phyloP scores from a whole-genome alignment of 1,139 yeast genomes.

The Sugiyamaella xylanicola region DNA sequence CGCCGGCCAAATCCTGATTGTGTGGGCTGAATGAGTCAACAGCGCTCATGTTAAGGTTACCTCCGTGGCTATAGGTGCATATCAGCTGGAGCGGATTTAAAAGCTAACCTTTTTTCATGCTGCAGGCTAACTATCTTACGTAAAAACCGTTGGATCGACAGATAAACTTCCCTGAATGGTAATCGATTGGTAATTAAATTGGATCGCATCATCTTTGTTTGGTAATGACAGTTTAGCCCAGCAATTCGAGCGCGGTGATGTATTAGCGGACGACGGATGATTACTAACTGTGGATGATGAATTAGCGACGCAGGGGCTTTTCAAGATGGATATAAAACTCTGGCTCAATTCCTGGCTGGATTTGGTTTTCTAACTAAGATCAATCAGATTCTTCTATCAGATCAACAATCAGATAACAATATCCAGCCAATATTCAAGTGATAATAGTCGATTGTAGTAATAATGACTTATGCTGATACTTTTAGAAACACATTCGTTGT shows the following conservation, averaged over 20 bases:
- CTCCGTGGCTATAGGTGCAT: background rate
- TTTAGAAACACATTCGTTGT: slow-evolving; percentile 27
- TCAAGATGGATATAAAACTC: background rate
- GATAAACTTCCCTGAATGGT: background rate
- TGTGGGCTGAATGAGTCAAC: too few species aligned
- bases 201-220: background rate
- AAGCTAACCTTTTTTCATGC: background rate
- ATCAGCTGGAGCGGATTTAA: background rate
- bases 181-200: background rate
- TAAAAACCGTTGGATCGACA: background rate
- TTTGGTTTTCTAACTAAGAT: too few species aligned
- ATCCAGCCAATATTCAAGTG: background rate
- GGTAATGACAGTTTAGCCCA: background rate
- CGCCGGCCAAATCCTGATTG: too few species aligned
- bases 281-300: background rate
- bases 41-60: too few species aligned
- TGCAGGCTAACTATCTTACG: background rate
- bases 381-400: background rate
- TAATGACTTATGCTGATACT: slow-evolving; percentile 22
- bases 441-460: background rate
- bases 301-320: background rate
- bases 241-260: background rate
- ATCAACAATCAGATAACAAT: background rate
- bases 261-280: background rate
- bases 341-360: background rate